These are phyloP conservation scores for Polyplosphaeria fusca DNA, from an alignment of 495 filamentous ascomycete genomes.

Conservation along the genomic window DNA sequence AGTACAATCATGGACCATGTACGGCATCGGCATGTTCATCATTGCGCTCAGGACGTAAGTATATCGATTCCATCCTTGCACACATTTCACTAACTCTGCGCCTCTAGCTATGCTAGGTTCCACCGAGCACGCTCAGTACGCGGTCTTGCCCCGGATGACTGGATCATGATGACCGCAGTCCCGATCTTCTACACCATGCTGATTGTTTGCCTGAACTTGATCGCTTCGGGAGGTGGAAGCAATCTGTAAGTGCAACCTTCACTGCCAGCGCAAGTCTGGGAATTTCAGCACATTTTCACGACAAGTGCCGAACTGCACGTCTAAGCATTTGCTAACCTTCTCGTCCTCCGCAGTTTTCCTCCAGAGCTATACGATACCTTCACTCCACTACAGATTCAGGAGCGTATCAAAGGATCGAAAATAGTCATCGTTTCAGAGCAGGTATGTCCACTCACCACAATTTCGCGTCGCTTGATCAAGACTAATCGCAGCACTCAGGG, in stretches of 20 bases:
- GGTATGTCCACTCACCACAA: constrained; percentile 18
- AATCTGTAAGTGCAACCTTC: no score
- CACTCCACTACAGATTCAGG: constrained; percentile 43
- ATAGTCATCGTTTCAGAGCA: constrained; percentile 57
- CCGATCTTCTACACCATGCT: constrained; percentile 49
- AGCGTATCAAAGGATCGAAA: constrained; percentile 52
- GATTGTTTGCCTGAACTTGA: constrained; percentile 51
- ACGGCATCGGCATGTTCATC: constrained; percentile 26
- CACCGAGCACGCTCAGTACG: constrained; percentile 40
- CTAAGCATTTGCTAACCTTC: no score
- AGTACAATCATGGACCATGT: constrained; percentile 30
- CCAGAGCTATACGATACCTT: constrained; percentile 43
- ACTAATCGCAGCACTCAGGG: constrained; percentile 24
- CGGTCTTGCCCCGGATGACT: constrained; percentile 52
- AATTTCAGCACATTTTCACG: no score
- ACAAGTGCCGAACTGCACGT: no score
- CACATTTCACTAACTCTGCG: background rate
- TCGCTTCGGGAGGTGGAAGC: constrained; percentile 53
- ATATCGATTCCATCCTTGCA: background rate
- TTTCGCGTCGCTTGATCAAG: no score
- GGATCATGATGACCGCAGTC: constrained; percentile 49
- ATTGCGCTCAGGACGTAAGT: constrained; percentile 29
- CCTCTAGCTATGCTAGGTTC: constrained; percentile 51
- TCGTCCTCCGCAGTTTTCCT: no score
- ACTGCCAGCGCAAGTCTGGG: no score